These are phyloP conservation scores for Trypanosoma cruzi DNA, from an alignment of 208 protist species.

Conservation along the genomic window DNA sequence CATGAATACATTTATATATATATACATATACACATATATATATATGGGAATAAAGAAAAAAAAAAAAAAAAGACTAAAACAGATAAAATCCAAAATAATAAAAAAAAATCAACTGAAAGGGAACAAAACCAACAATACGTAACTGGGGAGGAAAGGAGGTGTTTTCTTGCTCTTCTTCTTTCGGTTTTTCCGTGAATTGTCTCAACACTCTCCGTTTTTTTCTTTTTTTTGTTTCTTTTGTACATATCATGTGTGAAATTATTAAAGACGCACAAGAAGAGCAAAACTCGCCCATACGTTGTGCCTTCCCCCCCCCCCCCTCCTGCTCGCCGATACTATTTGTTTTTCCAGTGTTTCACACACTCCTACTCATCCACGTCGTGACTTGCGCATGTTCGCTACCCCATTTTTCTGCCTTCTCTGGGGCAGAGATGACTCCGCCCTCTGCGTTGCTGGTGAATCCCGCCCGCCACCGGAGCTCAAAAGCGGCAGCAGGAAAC, in stretches of 20 bases:
- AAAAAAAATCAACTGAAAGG: too few relatives aligned
- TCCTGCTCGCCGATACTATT: too few relatives aligned
- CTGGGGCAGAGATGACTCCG: not conserved
- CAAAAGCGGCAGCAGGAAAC: not conserved
- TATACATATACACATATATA: slow-evolving; percentile 11
- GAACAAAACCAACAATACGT: too few relatives aligned
- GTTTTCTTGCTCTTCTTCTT: too few relatives aligned
- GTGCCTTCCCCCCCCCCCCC: not conserved
- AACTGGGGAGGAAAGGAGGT: too few relatives aligned
- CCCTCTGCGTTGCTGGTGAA: not conserved
- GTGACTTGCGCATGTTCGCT: too few relatives aligned
- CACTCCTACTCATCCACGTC: not conserved
- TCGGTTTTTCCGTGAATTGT: not conserved
- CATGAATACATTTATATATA: slow-evolving; percentile 1
- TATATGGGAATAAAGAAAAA: not conserved
- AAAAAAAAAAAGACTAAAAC: too few relatives aligned
- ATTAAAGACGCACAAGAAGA: not conserved
- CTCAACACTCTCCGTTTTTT: not conserved
- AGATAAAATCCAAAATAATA: too few relatives aligned
- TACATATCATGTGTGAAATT: not conserved
- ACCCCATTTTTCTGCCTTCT: not conserved
- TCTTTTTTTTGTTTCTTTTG: too few relatives aligned
- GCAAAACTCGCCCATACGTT: not conserved
- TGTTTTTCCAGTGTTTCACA: not conserved
- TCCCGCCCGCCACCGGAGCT: too few relatives aligned